A percentile compares a stretch with the other conserved stretches of the same genome.
These are phyloP conservation scores for Thalassiosira tumida DNA, from an alignment of 352 stramenopile genomes.

Conservation along the genomic window DNA sequence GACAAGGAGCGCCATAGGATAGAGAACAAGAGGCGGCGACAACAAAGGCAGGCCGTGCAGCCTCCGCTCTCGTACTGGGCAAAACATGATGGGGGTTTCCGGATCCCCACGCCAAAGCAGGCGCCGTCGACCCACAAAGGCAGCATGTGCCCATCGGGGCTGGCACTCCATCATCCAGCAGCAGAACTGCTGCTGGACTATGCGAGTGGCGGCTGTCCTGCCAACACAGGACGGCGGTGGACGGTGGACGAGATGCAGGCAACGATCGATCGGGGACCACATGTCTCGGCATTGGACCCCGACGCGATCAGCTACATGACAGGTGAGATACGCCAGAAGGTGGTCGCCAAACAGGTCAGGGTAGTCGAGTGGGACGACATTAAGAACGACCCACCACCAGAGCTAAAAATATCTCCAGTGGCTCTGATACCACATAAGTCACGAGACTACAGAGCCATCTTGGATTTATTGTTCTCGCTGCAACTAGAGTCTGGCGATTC, in stretches of 20 bases:
- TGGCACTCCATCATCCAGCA: constrained; percentile 14
- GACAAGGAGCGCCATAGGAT: neutral
- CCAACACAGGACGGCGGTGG: constrained; percentile 2
- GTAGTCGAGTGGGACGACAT: constrained; percentile 16
- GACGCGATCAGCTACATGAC: neutral
- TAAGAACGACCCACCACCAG: neutral
- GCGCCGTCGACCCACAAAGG: neutral
- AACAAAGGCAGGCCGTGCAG: neutral
- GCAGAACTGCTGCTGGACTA: constrained; percentile 19
- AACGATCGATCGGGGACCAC: neutral
- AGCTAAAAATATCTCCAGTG: constrained; percentile 30
- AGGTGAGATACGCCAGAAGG: neutral
- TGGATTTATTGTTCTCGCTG: neutral
- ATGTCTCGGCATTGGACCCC: neutral
- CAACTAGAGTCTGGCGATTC: neutral
- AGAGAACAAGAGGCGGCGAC: constrained; percentile 2
- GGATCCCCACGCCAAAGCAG: neutral
- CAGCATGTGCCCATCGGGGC: constrained; percentile 10
- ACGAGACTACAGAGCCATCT: neutral
- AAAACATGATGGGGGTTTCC: neutral
- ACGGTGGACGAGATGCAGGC: constrained; percentile 12
- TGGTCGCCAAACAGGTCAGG: neutral
- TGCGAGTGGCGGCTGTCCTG: constrained; percentile 27
- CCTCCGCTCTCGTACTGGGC: neutral
- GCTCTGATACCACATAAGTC: constrained; percentile 26